These are phyloP conservation scores for Zopfia rhizophila DNA, from an alignment of 2,329 filamentous ascomycete genomes.

Conservation along the genomic window DNA sequence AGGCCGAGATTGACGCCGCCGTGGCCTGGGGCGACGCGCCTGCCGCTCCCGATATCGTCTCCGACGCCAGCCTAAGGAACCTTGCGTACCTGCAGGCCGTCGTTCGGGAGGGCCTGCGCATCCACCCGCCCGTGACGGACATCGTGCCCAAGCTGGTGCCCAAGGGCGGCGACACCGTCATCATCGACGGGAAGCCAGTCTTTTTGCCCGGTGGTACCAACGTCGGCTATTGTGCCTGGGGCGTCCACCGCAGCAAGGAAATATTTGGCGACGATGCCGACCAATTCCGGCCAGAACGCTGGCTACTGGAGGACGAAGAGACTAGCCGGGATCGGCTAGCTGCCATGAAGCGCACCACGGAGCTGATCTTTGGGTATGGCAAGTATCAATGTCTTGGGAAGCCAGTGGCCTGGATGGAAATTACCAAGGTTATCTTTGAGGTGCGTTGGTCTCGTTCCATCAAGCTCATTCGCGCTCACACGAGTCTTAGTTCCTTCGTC, in stretches of 20 bases:
- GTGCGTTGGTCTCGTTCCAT: conserved; percentile 30
- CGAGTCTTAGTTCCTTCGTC: conserved; percentile 23
- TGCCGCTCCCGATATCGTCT: conserved; percentile 52
- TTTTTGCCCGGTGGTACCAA: conserved; percentile 41
- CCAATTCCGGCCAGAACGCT: conserved; percentile 60
- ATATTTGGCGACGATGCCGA: conserved; percentile 52
- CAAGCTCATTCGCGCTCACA: conserved; percentile 1
- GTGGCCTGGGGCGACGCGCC: conserved; percentile 32
- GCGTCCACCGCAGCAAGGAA: conserved; percentile 31
- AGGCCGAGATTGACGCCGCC: conserved; percentile 56
- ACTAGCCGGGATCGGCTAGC: conserved; percentile 16
- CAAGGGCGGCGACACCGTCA: conserved; percentile 35
- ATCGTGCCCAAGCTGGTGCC: conserved; percentile 39
- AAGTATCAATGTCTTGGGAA: conserved; percentile 45
- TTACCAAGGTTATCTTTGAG: conserved; percentile 54
- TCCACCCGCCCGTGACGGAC: conserved; percentile 51
- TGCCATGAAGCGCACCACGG: conserved; percentile 38
- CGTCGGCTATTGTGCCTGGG: conserved; percentile 36
- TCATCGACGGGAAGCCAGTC: conserved; percentile 27
- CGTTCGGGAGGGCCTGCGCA: conserved; percentile 56
- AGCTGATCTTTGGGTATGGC: conserved; percentile 46
- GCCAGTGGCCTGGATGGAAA: conserved; percentile 44
- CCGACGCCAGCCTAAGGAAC: conserved; percentile 52
- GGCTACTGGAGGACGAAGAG: conserved; percentile 45
- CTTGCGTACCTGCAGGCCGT: conserved; percentile 59